phyloP scores from a whole-genome alignment of 768 basidiomycete genomes.

The Gloeostereum incarnatum region DNA sequence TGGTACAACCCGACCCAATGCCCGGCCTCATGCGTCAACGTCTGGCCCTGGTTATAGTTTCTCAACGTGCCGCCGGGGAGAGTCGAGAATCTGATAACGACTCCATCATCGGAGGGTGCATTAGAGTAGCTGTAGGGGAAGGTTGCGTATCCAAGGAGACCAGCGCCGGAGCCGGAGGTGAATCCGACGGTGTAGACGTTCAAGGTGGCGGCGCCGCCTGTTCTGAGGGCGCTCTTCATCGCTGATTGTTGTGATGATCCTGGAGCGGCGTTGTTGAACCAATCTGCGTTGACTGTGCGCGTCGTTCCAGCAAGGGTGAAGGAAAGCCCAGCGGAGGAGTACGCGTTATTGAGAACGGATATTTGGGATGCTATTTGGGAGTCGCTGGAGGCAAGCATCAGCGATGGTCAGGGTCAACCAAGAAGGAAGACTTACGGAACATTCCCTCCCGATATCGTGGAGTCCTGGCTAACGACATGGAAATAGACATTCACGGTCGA shows the following conservation, averaged over 20 bases:
- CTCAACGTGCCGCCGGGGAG: conserved; percentile 18
- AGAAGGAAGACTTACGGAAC: conserved; percentile 13
- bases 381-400: conserved; percentile 5
- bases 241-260: conserved; percentile 10
- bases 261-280: conserved; percentile 15
- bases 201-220: conserved; percentile 11
- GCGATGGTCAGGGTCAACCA: background rate
- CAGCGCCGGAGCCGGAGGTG: conserved; percentile 12
- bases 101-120: conserved; percentile 24
- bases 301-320: conserved; percentile 20
- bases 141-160: conserved; percentile 26
- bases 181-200: conserved; percentile 13
- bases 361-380: conserved; percentile 16
- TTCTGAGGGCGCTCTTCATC: conserved; percentile 16
- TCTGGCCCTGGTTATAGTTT: conserved; percentile 20
- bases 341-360: conserved; percentile 22
- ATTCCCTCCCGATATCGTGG: conserved; percentile 15
- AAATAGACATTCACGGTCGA: too few relatives aligned
- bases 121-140: conserved; percentile 24
- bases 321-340: conserved; percentile 16
- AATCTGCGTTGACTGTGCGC: conserved; percentile 17
- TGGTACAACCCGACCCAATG: conserved; percentile 31
- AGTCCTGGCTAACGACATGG: conserved; percentile 9
- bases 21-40: conserved; percentile 26
- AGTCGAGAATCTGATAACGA: conserved; percentile 16